A percentile compares a stretch with the other conserved stretches of the same genome.
Evolutionary conservation across 2,329 filamentous ascomycete genomes (phyloP).

Genomic region (Fusarium denticulatum): DNA sequence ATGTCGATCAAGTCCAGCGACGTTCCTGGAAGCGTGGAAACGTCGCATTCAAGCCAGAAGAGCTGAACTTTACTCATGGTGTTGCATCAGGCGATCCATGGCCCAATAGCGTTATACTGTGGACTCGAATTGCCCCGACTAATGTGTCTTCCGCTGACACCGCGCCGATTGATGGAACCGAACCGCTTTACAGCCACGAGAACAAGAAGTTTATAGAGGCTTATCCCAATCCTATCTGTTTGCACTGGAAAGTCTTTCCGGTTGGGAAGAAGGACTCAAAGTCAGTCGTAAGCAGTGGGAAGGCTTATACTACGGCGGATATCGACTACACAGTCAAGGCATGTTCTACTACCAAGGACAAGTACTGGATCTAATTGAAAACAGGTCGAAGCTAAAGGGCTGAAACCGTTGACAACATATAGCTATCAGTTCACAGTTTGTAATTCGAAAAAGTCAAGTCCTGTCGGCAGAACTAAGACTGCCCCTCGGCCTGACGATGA

Average conservation of each 20-base stretch:
- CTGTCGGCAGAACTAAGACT: background rate
- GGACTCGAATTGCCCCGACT: background rate
- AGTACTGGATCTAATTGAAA: accelerated
- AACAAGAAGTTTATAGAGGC: background rate
- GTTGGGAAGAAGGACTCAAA: background rate
- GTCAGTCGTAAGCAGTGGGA: background rate
- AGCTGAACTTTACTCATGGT: background rate
- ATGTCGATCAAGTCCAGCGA: background rate
- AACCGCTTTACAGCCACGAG: conserved; percentile 1
- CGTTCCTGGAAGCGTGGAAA: conserved; percentile 6
- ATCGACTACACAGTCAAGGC: conserved; percentile 1
- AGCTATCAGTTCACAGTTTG: background rate
- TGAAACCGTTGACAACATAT: background rate
- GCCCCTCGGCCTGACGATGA: background rate
- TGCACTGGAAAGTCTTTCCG: background rate
- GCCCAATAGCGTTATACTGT: background rate
- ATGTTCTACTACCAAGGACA: accelerated
- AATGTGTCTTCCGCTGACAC: background rate
- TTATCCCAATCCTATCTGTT: background rate
- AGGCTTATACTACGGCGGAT: background rate
- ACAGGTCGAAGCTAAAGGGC: background rate
- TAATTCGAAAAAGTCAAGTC: background rate
- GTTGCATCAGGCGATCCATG: conserved; percentile 2
- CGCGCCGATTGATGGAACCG: background rate
- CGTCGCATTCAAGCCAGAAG: background rate